Evolutionary conservation across 352 stramenopile genomes (phyloP).

Genomic region (Vaucheria bursata): DNA sequence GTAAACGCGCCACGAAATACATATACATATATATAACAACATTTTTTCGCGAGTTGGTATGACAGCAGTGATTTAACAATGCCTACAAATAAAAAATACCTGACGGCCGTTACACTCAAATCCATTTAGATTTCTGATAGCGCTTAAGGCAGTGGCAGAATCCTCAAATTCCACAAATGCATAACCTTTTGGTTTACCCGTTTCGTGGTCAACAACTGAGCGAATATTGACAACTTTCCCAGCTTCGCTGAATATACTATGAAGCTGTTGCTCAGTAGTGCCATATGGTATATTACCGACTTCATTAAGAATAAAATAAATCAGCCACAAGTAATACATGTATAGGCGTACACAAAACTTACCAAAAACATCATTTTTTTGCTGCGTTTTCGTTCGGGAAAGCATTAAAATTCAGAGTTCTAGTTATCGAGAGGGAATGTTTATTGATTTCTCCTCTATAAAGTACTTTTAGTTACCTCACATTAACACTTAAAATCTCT

Average conservation of each 20-base stretch:
- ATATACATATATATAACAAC: background rate
- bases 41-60: too few relatives aligned
- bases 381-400: too few relatives aligned
- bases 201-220: conserved; percentile 34
- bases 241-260: conserved; percentile 40
- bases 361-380: conserved; percentile 45
- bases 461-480: too few relatives aligned
- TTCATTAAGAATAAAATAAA: too few relatives aligned
- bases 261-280: conserved; percentile 39
- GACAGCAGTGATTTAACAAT: background rate
- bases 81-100: background rate
- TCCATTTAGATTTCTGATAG: conserved; percentile 41
- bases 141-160: conserved; percentile 34
- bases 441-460: too few relatives aligned
- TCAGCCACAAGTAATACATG: background rate
- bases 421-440: too few relatives aligned
- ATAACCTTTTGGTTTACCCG: conserved; percentile 36
- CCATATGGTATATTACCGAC: conserved; percentile 43
- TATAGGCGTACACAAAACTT: background rate
- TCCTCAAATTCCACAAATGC: conserved; percentile 46
- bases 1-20: background rate
- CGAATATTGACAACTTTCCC: conserved; percentile 34
- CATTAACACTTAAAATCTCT: too few relatives aligned
- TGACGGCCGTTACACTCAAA: conserved; percentile 36
- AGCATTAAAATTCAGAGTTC: too few relatives aligned